Percentiles rank a stretch among this genome's conserved stretches.
These are phyloP conservation scores for Saccharomyces uvarum DNA, from an alignment of 1,139 yeast species.

Conservation along the genomic window DNA sequence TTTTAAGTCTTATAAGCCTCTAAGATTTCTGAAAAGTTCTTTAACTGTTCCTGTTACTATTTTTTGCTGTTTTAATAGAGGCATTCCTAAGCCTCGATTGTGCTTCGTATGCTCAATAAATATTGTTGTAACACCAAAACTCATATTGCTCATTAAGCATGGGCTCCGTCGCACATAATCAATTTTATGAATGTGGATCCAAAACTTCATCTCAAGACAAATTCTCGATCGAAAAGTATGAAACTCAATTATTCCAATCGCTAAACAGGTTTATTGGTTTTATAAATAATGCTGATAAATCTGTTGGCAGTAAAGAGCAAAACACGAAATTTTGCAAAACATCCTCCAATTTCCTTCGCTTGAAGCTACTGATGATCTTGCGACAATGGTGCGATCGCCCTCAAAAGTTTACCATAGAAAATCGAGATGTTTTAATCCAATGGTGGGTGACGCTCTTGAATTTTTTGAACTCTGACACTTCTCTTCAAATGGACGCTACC, in stretches of 20 bases:
- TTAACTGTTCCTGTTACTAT: neutral
- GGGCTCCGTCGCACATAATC: neutral
- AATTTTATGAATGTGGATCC: neutral
- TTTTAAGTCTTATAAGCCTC: neutral
- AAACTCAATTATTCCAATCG: conserved; percentile 16
- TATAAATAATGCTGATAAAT: conserved; percentile 13
- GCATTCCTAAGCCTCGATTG: neutral
- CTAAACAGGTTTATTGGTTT: conserved; percentile 23
- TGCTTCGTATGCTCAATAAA: neutral
- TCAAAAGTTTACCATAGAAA: neutral
- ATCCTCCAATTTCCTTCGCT: conserved; percentile 20
- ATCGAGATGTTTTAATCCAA: conserved; percentile 22
- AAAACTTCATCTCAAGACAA: conserved; percentile 1
- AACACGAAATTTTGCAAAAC: neutral
- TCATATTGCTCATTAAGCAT: neutral
- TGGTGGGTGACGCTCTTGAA: conserved; percentile 31
- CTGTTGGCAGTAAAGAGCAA: conserved; percentile 1
- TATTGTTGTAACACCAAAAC: neutral
- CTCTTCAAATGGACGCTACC: conserved; percentile 2
- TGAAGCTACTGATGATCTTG: conserved; percentile 19
- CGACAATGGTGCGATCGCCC: conserved; percentile 7
- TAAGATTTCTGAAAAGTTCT: neutral
- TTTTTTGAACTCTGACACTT: conserved; percentile 17
- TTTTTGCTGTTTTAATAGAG: neutral
- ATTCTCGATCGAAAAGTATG: conserved; percentile 13